phyloP scores from a whole-genome alignment of 2,329 filamentous ascomycete species.

The Colletotrichum tanaceti region DNA sequence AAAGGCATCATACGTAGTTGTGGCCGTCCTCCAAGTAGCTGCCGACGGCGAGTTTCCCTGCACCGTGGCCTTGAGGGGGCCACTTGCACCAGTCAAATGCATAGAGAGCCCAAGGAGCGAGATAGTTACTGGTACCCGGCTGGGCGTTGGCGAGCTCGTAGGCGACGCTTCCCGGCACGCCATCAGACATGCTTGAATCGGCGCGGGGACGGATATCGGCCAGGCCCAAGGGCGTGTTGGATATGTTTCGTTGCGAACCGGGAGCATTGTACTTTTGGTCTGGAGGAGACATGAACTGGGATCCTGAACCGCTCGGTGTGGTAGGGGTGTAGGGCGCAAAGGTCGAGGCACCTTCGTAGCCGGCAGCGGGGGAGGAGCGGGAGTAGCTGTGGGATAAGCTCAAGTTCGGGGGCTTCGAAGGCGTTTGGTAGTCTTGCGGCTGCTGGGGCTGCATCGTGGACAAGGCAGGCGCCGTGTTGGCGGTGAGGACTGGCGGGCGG shows the following conservation, averaged over 20 bases:
- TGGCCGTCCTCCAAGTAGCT: conserved; percentile 98
- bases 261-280: conserved; percentile 66
- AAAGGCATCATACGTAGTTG: conserved; percentile 79
- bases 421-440: conserved; percentile 67
- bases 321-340: conserved; percentile 67
- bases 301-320: conserved; percentile 66
- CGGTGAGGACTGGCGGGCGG: conserved; percentile 53
- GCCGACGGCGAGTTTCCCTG: conserved; percentile 92
- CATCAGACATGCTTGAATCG: conserved; percentile 83
- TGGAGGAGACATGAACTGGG: conserved; percentile 41
- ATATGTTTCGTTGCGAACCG: conserved; percentile 70
- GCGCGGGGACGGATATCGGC: conserved; percentile 91
- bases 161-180: conserved; percentile 68
- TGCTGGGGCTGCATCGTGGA: conserved; percentile 59
- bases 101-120: conserved; percentile 95
- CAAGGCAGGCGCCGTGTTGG: conserved; percentile 59
- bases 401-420: conserved; percentile 74
- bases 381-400: conserved; percentile 81
- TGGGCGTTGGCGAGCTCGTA: conserved; percentile 75
- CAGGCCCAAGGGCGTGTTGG: conserved; percentile 89
- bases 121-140: conserved; percentile 87
- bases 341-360: conserved; percentile 66
- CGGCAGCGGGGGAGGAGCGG: conserved; percentile 80
- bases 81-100: conserved; percentile 99
- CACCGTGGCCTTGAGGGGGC: conserved; percentile 81